Conservation (phyloP, 2,329 filamentous ascomycete genomes). For the Canariomyces notabilis region DNA sequence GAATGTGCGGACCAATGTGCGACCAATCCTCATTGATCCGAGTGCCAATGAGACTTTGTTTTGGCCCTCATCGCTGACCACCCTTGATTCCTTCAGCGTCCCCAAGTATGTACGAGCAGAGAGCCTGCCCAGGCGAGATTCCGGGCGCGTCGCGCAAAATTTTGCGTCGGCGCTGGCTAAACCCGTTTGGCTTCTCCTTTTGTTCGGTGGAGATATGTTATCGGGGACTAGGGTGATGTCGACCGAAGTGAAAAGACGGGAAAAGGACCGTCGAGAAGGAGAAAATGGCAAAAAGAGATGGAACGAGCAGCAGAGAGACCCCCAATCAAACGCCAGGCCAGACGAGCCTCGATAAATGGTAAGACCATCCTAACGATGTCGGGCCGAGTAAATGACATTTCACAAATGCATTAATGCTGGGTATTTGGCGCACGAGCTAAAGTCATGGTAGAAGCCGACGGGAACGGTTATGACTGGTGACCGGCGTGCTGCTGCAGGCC, state of each 20-base stretch:
- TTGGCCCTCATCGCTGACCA: constrained; percentile 1
- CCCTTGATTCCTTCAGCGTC: neutral
- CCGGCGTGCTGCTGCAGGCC: constrained; percentile 79
- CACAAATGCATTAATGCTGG: constrained; percentile 52
- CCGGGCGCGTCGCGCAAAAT: neutral
- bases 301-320: constrained; percentile 23
- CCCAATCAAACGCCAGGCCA: constrained; percentile 39
- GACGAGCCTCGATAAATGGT: constrained; percentile 38
- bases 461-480: constrained; percentile 60
- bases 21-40: constrained; percentile 6
- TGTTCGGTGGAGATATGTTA: constrained; percentile 1
- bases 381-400: constrained; percentile 35
- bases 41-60: constrained; percentile 3
- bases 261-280: constrained; percentile 8
- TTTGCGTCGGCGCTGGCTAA: neutral
- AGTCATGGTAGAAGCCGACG: constrained; percentile 27
- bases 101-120: neutral
- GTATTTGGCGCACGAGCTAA: constrained; percentile 47
- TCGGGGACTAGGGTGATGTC: constrained; percentile 5
- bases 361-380: constrained; percentile 30
- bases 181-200: neutral
- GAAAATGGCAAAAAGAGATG: constrained; percentile 17
- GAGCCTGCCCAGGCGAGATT: neutral
- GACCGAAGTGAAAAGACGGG: constrained; percentile 10
- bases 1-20: constrained; percentile 16